Evolutionary conservation across 768 basidiomycete genomes (phyloP).

Genomic region (Grammothele lineata): DNA sequence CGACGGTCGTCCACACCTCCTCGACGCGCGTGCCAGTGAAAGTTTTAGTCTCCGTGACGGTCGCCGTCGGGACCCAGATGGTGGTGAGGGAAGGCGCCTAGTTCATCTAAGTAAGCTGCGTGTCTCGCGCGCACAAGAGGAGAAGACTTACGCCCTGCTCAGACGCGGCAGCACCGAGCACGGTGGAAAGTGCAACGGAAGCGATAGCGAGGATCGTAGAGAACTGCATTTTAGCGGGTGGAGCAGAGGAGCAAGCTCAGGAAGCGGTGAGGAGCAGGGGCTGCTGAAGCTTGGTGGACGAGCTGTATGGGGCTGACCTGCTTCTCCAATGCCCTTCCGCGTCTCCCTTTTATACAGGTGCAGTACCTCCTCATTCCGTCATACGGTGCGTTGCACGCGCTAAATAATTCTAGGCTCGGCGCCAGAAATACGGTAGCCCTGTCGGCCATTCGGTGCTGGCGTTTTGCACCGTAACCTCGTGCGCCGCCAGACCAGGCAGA

Average conservation of each 20-base stretch:
- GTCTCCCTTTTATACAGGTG: slow-evolving; percentile 7
- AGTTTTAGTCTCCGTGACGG: slow-evolving; percentile 11
- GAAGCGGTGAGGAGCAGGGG: slow-evolving; percentile 1
- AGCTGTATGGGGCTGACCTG: slow-evolving; percentile 5
- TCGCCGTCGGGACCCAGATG: slow-evolving; percentile 13
- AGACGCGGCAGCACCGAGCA: slow-evolving; percentile 7
- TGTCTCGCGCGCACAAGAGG: background rate
- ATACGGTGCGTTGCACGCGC: slow-evolving; percentile 4
- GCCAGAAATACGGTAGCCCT: too few species aligned
- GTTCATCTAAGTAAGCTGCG: background rate
- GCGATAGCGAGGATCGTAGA: slow-evolving; percentile 10
- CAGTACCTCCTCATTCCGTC: slow-evolving; percentile 6
- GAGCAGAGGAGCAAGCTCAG: background rate
- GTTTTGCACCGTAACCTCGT: too few species aligned
- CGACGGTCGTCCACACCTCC: slow-evolving; percentile 10
- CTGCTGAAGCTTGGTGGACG: slow-evolving; percentile 2
- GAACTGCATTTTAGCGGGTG: slow-evolving; percentile 9
- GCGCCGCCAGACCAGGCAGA: background rate
- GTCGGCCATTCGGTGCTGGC: too few species aligned
- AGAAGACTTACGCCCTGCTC: slow-evolving; percentile 8
- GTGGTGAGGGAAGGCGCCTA: slow-evolving; percentile 6
- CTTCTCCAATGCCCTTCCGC: background rate
- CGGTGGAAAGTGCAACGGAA: slow-evolving; percentile 3
- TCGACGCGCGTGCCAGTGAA: slow-evolving; percentile 15
- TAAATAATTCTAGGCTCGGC: slow-evolving; percentile 2